Evolutionary conservation across 192 early-diverging fungal species (phyloP), one percentile per base, ranked within the genome.

Genomic region (Powellomyces hirtus): DNA sequence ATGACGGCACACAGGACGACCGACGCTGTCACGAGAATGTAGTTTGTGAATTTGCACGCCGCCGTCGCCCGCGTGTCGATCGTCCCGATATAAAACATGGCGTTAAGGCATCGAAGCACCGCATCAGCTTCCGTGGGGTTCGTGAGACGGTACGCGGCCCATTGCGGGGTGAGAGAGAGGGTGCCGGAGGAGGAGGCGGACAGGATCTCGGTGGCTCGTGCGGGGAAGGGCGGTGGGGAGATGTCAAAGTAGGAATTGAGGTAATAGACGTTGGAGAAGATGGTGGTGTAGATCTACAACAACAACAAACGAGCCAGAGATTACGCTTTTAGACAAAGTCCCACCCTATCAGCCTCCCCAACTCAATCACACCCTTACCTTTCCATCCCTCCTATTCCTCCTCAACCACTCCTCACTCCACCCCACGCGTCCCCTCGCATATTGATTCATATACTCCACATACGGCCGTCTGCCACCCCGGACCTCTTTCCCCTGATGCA

Each of bases 21-120:
- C 34, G 96, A 88, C 16, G 84, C 81, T 16, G 89, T 85, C 37
- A 96, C 77, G 40, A 97, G 72, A 65, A 98, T 79, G 63, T 93
- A 96, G 73, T 93, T 92, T 34, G 89, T 89, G 69, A 94, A 88
- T 46, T 83, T 80, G 66, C 94, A 96, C 50, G 79, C 75, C 46
- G 89, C 70, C 8, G 83, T 81, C 51, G 89, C 77, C 26, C 93
- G 84, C 33, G 86, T 88, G 66, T 97, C 94, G 30, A 95, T 68
- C 46, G 46, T 80, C 71, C 51, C 94, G 27, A 93, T 78, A 59
- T 92, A 94, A 73, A 94, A 96, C 58, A 88, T 82, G 57, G 83
- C 83, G 61, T 94, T 89, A 26, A 96, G 68, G 73, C 94, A 96
- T 24, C 46, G 22, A 38, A 79, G 64, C 44, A 66, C 56, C 26